phyloP scores from a whole-genome alignment of 805 yeast genomes.

The Maudiozyma bulderi region DNA sequence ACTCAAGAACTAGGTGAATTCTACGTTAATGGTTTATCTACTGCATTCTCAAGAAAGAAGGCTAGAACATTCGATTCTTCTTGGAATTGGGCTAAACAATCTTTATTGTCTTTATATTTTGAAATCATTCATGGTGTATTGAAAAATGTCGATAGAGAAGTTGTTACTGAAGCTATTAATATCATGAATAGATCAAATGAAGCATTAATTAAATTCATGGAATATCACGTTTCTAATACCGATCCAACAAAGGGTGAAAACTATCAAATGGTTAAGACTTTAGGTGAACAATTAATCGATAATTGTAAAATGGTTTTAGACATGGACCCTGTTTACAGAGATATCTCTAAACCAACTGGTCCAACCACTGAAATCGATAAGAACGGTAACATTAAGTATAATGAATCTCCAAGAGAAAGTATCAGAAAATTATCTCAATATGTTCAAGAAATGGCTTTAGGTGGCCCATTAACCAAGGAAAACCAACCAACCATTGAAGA shows the following conservation, averaged over 20 bases:
- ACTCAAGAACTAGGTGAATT: conserved; percentile 75
- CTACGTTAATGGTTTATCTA: conserved; percentile 84
- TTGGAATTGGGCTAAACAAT: conserved; percentile 99
- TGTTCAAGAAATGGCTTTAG: conserved; percentile 92
- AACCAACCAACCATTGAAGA: conserved; percentile 72
- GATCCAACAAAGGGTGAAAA: conserved; percentile 78
- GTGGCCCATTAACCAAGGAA: conserved; percentile 69
- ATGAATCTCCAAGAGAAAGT: conserved; percentile 79
- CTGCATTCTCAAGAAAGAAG: conserved; percentile 82
- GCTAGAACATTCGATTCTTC: conserved; percentile 95
- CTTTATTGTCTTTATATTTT: conserved; percentile 83
- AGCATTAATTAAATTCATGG: conserved; percentile 90
- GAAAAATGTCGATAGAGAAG: conserved; percentile 87
- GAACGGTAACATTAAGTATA: conserved; percentile 78
- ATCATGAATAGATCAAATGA: conserved; percentile 97
- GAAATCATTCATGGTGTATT: conserved; percentile 93
- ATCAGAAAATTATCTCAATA: conserved; percentile 93
- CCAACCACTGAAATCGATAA: conserved; percentile 84
- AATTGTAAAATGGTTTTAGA: conserved; percentile 83
- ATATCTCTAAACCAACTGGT: conserved; percentile 87
- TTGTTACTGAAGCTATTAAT: conserved; percentile 90
- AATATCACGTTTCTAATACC: conserved; percentile 60
- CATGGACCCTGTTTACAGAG: conserved; percentile 87
- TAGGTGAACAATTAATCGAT: conserved; percentile 90
- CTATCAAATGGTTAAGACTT: conserved; percentile 76